Evolutionary conservation across 805 yeast species (phyloP), one percentile per base, ranked within the genome.

Genomic region (Schwanniomyces sp.): DNA sequence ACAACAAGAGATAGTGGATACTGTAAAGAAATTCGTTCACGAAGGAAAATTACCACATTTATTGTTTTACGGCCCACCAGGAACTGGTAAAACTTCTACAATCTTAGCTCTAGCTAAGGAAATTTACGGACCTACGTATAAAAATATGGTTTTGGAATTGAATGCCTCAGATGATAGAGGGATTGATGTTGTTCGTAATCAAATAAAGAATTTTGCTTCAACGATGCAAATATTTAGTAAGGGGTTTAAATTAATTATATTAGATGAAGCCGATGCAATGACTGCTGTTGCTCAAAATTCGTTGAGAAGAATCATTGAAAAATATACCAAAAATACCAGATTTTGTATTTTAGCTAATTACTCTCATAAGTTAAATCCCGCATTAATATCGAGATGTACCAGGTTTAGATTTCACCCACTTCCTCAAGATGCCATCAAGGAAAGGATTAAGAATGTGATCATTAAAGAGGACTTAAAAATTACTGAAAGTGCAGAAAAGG

Each of bases 111-210:
- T 91, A 48, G 96, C 97, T 1, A 75, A 82, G 48, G 96, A 91
- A 59, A 80, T 91, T 7, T 91, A 86, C 62, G 99, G 99, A 2
- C 70, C 77, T 14, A 80, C 82, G 53, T 88, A 88, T 63, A 81
- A 78, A 57, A 88, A 90, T 61, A 91, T 91, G 91, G 97, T 94
- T 1, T 71, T 94, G 46, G 99, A 94, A 63, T 76, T 94, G 65
- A 94, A 94, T 68, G 99, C 99, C 4, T 86, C 95, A 4, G 99
- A 94, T 66, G 99, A 94, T 66, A 81, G 99, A 70, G 99, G 99
- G 54, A 94, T 94, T 55, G 96, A 90, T 57, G 97, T 94, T 40
- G 98, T 94, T n/a, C 80, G 99, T 53, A 94, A 94, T 59, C 97
- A 91, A 68, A 91, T 94, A 73, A 94, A 94, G 75, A 91, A 86